A percentile compares a stretch with the other conserved stretches of the same genome.
phyloP scores from a whole-genome alignment of 257 asterid species.

The Craterostigma plantagineum region DNA sequence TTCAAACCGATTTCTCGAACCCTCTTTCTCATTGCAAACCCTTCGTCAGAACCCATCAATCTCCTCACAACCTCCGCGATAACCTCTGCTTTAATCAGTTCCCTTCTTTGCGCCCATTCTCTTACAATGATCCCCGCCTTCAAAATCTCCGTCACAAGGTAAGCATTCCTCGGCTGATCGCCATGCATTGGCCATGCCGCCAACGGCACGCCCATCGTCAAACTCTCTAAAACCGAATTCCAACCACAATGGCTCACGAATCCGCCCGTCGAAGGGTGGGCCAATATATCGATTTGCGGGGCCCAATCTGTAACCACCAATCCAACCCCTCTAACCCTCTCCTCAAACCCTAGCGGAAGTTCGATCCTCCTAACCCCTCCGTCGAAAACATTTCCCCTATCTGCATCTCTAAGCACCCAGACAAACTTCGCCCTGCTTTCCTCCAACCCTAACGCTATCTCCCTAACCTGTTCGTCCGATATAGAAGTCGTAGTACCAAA shows the following conservation, averaged over 20 bases:
- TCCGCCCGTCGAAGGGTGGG: constrained; percentile 23
- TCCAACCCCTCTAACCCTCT: constrained; percentile 14
- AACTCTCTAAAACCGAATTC: constrained; percentile 44
- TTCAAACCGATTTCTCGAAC: constrained; percentile 16
- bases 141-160: constrained; percentile 16
- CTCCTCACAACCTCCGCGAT: constrained; percentile 15
- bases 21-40: constrained; percentile 17
- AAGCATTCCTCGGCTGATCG: constrained; percentile 28
- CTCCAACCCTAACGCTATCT: constrained; percentile 27
- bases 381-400: constrained; percentile 17
- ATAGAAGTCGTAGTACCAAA: constrained; percentile 26
- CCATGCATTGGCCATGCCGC: constrained; percentile 50
- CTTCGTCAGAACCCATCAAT: constrained; percentile 25
- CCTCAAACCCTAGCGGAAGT: constrained; percentile 22
- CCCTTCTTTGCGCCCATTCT: constrained; percentile 20
- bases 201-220: constrained; percentile 27
- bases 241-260: constrained; percentile 47
- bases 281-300: constrained; percentile 32
- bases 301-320: constrained; percentile 34
- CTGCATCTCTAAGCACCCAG: constrained; percentile 44
- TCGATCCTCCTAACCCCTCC: constrained; percentile 6
- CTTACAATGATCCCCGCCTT: constrained; percentile 15
- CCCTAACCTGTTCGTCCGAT: constrained; percentile 14
- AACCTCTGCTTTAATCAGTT: constrained; percentile 8
- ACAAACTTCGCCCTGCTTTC: constrained; percentile 18